A percentile compares a stretch with the other conserved stretches of the same genome.
Evolutionary conservation across 2,329 filamentous ascomycete genomes (phyloP).

Genomic region (Ophiostoma montium): DNA sequence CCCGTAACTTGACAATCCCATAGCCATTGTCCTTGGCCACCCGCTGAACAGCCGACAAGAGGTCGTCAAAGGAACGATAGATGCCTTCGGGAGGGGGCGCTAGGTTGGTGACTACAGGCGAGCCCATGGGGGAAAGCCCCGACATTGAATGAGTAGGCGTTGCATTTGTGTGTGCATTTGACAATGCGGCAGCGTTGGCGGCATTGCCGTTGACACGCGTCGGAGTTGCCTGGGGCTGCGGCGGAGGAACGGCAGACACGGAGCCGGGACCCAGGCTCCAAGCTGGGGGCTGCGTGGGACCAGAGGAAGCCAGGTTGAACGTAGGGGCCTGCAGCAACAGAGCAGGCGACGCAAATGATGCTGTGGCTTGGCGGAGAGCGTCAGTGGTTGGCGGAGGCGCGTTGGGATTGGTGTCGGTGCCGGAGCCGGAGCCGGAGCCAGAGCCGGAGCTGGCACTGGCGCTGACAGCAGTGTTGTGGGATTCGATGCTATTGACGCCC

Average conservation of each 20-base stretch:
- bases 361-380: background rate
- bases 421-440: background rate
- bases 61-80: constrained; percentile 44
- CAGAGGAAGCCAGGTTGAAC: constrained; percentile 14
- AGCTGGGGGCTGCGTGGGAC: constrained; percentile 11
- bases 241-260: constrained; percentile 3
- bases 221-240: constrained; percentile 11
- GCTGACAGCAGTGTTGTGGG: background rate
- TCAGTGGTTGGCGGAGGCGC: constrained; percentile 1
- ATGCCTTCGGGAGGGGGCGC: constrained; percentile 46
- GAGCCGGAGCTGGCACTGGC: background rate
- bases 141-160: constrained; percentile 14
- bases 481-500: background rate
- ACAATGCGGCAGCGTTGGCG: background rate
- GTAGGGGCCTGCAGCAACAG: constrained; percentile 9
- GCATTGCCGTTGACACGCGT: constrained; percentile 9
- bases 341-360: background rate
- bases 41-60: constrained; percentile 42
- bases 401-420: constrained; percentile 2
- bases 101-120: constrained; percentile 23
- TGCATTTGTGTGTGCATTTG: constrained; percentile 10
- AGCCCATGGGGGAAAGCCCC: constrained; percentile 2
- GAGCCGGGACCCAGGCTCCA: constrained; percentile 13
- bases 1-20: constrained; percentile 47
- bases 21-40: constrained; percentile 49